Conservation (phyloP, 495 filamentous ascomycete genomes). For the Pyrenula aspistea region DNA sequence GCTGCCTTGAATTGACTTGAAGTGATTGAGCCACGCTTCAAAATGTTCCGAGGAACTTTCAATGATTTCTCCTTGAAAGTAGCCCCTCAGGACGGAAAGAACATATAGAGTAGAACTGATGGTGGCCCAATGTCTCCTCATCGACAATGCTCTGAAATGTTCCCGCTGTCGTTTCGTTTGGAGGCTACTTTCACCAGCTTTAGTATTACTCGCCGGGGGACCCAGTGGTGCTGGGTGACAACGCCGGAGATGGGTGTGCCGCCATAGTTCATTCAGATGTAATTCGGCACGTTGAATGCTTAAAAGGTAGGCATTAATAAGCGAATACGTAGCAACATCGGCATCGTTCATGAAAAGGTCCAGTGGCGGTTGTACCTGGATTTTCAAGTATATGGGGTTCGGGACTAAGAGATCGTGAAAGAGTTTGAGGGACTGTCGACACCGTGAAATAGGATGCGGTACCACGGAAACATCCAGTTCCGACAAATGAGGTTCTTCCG, state of each 20-base stretch:
- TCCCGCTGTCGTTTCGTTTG: slow-evolving; percentile 43
- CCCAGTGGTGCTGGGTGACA: slow-evolving; percentile 58
- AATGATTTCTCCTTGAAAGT: slow-evolving; percentile 83
- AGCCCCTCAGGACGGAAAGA: slow-evolving; percentile 70
- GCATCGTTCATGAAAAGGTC: slow-evolving; percentile 72
- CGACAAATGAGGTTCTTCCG: slow-evolving; percentile 25
- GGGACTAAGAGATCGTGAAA: slow-evolving; percentile 82
- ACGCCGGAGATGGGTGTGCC: slow-evolving; percentile 62
- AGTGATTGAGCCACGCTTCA: slow-evolving; percentile 37
- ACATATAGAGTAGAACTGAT: slow-evolving; percentile 75
- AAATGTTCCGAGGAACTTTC: slow-evolving; percentile 60
- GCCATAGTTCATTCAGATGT: slow-evolving; percentile 72
- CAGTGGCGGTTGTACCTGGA: slow-evolving; percentile 66
- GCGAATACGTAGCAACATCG: slow-evolving; percentile 68
- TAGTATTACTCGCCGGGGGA: slow-evolving; percentile 48
- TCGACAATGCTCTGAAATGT: slow-evolving; percentile 42
- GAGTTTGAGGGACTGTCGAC: not conserved
- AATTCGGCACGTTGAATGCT: slow-evolving; percentile 74
- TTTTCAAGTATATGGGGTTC: slow-evolving; percentile 53
- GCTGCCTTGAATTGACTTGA: slow-evolving; percentile 6
- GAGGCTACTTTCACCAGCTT: slow-evolving; percentile 41
- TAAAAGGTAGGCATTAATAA: slow-evolving; percentile 76
- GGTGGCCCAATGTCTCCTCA: slow-evolving; percentile 80
- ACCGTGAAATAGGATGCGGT: slow-evolving; percentile 12
- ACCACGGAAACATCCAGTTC: slow-evolving; percentile 20